A percentile compares a stretch with the other conserved stretches of the same genome.
Conservation (phyloP, 2,329 filamentous ascomycete genomes). For the Fusarium sp. region DNA sequence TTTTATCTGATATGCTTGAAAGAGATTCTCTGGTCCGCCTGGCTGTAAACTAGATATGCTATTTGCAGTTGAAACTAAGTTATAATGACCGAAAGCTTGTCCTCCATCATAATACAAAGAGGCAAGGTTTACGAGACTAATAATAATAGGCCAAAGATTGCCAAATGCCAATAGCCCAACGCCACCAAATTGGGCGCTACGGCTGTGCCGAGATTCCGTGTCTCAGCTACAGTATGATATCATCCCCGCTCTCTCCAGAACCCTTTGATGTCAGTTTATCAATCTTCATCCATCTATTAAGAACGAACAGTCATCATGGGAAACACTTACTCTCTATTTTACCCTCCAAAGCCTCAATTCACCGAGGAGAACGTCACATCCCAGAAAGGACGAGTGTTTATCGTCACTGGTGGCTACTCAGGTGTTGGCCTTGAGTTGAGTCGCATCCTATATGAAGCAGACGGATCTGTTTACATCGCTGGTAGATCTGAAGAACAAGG, state of each 20-base stretch:
- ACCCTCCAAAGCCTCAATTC: constrained; percentile 11
- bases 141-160: too few species aligned
- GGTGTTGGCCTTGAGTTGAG: constrained; percentile 36
- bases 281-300: neutral
- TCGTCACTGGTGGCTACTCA: constrained; percentile 38
- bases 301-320: constrained; percentile 3
- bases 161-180: too few species aligned
- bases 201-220: neutral
- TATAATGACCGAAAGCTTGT: too few species aligned
- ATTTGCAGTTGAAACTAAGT: too few species aligned
- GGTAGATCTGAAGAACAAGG: constrained; percentile 29
- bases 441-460: constrained; percentile 23
- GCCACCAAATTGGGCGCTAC: neutral
- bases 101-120: too few species aligned
- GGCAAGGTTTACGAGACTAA: too few species aligned
- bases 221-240: neutral
- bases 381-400: constrained; percentile 17
- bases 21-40: too few species aligned
- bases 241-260: constrained; percentile 1
- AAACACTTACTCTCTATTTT: constrained; percentile 21
- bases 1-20: too few species aligned
- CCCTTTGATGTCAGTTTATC: neutral
- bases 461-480: constrained; percentile 33
- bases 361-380: constrained; percentile 11
- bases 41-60: too few species aligned